These are phyloP conservation scores for Eimeria tenella DNA, from an alignment of 169 alveolate genomes.

Conservation along the genomic window DNA sequence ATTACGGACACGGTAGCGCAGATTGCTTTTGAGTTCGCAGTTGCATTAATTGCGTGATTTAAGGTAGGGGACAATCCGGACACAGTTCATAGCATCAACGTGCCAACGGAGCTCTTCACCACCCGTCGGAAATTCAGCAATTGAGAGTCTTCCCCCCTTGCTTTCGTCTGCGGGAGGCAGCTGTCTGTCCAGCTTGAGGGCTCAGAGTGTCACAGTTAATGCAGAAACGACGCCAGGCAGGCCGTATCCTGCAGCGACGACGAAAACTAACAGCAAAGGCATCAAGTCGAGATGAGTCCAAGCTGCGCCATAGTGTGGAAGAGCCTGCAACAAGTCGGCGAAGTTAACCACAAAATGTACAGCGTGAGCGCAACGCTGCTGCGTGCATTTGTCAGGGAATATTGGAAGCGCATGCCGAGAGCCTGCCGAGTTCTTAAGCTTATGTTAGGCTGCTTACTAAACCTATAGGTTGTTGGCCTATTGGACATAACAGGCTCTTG, in stretches of 20 bases:
- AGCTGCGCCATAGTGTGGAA: background rate
- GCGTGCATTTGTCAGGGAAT: no score
- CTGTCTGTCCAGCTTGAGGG: background rate
- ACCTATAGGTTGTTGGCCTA: no score
- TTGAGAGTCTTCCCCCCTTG: background rate
- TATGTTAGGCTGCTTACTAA: no score
- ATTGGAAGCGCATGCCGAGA: no score
- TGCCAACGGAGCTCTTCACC: background rate
- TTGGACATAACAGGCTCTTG: no score
- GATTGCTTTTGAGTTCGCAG: no score
- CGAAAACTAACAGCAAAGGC: background rate
- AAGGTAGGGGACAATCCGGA: background rate
- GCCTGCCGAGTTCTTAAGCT: no score
- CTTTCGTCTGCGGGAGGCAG: background rate
- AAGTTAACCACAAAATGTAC: background rate
- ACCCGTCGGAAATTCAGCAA: background rate
- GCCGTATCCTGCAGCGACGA: background rate
- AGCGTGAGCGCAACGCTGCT: no score
- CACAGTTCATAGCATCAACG: background rate
- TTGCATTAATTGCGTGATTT: background rate
- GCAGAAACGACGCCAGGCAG: background rate
- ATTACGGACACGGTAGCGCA: no score
- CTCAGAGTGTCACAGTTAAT: background rate
- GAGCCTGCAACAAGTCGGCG: background rate
- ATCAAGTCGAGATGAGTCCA: constrained; percentile 12